These are phyloP conservation scores for Colletotrichum limetticola DNA, from an alignment of 2,329 filamentous ascomycete genomes.

Conservation along the genomic window DNA sequence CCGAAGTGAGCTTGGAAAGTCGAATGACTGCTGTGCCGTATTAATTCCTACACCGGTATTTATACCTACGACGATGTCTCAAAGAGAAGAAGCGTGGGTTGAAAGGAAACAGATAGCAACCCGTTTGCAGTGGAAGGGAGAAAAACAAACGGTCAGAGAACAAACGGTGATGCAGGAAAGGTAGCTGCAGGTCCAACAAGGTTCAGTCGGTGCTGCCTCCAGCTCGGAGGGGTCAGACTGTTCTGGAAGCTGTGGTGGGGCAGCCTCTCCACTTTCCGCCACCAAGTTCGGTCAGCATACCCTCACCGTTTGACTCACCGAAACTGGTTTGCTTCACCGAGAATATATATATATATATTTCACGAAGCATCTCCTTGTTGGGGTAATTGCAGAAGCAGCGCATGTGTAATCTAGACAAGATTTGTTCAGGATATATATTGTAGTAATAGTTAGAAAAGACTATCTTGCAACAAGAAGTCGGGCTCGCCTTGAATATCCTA, in stretches of 20 bases:
- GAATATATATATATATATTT: neutral
- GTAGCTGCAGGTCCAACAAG: neutral
- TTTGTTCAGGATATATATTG: neutral
- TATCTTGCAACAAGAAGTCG: too few species aligned
- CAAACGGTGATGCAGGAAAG: neutral
- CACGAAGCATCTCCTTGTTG: neutral
- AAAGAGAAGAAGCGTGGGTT: neutral
- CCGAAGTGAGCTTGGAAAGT: neutral
- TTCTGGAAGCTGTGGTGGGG: conserved; percentile 48
- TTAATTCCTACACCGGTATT: neutral
- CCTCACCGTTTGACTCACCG: neutral
- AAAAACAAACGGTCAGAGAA: neutral
- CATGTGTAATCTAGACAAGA: neutral
- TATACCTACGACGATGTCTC: neutral
- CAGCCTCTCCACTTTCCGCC: conserved; percentile 8
- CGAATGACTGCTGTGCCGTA: neutral
- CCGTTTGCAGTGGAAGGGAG: neutral
- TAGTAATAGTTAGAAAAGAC: too few species aligned
- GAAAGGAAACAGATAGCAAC: neutral
- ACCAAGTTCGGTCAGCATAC: neutral
- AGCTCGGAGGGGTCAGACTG: conserved; percentile 31
- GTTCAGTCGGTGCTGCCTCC: neutral
- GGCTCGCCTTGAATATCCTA: too few species aligned
- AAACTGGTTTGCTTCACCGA: neutral
- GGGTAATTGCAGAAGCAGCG: neutral